phyloP scores from a whole-genome alignment of 176 grass and related monocot genomes.

The Bromus sterilis region DNA sequence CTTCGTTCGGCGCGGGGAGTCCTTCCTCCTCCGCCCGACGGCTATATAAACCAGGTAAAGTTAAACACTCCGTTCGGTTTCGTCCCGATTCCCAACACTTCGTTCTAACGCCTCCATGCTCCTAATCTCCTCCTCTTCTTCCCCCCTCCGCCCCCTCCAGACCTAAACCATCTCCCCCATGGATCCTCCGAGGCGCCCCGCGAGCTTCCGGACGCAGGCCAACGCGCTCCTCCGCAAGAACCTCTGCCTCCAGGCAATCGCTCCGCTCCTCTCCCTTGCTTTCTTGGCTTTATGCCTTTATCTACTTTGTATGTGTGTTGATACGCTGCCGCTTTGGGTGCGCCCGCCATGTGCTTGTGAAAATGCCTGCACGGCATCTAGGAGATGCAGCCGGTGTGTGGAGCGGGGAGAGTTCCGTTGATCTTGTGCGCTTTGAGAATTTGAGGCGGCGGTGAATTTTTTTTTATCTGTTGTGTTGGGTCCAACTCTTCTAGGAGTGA shows the following conservation, averaged over 20 bases:
- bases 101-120: not conserved
- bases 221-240: constrained; percentile 61
- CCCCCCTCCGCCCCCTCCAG: not conserved
- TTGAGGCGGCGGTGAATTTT: not conserved
- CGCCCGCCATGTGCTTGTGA: constrained; percentile 4
- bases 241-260: constrained; percentile 43
- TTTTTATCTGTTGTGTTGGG: not conserved
- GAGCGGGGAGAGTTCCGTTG: too few species aligned
- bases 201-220: constrained; percentile 45
- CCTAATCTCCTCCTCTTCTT: not conserved
- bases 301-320: not conserved
- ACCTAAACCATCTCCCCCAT: not conserved
- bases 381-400: not conserved
- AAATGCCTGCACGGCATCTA: not conserved
- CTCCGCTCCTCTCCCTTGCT: not conserved
- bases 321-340: not conserved
- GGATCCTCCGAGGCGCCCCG: constrained; percentile 20
- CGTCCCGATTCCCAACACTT: not conserved
- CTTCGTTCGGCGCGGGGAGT: not conserved
- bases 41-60: not conserved
- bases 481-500: not conserved
- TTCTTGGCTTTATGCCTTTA: not conserved
- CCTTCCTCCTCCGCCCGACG: not conserved
- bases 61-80: not conserved
- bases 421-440: not conserved